phyloP scores from a whole-genome alignment of 345 rosid species.

The Crucihimalaya himalaica region DNA sequence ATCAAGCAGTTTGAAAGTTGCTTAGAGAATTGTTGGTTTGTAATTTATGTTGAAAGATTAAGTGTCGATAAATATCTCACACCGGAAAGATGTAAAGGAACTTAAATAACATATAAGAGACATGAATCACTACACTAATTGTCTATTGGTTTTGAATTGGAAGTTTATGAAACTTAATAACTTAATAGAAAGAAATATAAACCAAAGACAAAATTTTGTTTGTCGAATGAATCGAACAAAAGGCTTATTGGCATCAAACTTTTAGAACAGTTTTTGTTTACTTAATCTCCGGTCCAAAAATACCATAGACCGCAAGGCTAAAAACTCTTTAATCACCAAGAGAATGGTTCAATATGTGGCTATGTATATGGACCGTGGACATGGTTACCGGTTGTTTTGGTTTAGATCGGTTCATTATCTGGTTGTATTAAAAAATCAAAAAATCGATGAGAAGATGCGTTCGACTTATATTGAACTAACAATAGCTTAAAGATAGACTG shows the following conservation, averaged over 20 bases:
- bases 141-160: too few relatives aligned
- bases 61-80: too few relatives aligned
- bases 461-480: not conserved
- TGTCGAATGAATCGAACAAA: not conserved
- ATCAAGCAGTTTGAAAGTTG: not conserved
- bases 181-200: not conserved
- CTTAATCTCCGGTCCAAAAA: not conserved
- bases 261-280: not conserved
- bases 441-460: not conserved
- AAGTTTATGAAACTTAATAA: too few relatives aligned
- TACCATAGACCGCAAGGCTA: not conserved
- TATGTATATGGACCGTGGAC: not conserved
- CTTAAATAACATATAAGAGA: too few relatives aligned
- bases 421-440: not conserved
- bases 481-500: not conserved
- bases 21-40: not conserved
- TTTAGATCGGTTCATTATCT: not conserved
- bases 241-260: not conserved
- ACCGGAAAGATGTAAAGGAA: too few relatives aligned
- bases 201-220: not conserved
- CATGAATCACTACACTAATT: too few relatives aligned
- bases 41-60: not conserved
- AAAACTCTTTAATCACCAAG: not conserved
- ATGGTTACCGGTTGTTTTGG: constrained; percentile 3
- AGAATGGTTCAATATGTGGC: not conserved